Base-by-base conservation (phyloP, 1,139 yeast species). In the Pichia sp. region DNA sequence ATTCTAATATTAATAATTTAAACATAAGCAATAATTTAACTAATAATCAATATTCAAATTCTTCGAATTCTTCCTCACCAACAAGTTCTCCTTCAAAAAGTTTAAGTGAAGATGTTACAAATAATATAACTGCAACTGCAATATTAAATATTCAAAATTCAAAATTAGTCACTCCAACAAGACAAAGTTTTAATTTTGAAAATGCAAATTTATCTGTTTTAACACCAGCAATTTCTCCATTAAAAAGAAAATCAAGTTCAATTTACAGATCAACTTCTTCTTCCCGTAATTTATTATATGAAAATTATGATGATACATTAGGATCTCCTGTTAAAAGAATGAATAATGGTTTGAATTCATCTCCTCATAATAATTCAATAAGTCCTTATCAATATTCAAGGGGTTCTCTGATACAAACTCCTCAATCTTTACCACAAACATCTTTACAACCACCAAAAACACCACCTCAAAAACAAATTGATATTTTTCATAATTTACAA, bases 261-360 rank as follows among this genome's bases (percentile, higher is more conserved):
- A 43, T 46, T 25, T 41, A 43, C 20, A 45, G 47, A 36, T 42
- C 48, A 9, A 35, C 42, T 2, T 28, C 39, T 29, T 41, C 46
- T 3, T 42, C 46, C 6, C 41, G 43, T 27, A 32, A 37, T 9
- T 33, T 42, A 7, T 22, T 43, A 8, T 45, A 40, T 25, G 48
- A 42, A 30, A 30, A 38, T 25, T 28, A 12, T n/a, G 42, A 45
- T 24, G 51, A 48, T 32, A 33, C 33, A 10, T 12, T 46, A 3
- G 48, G 54, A 4, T 58, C 64, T 6, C 65, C 65, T 1, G 47
- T 52, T 4, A 61, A 61, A 40, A 53, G 58, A 31, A 44, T 51
- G 10, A 56, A 59, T 26, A 50, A 49, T 39, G 51, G 49, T 27
- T 60, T 62, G 2, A 59, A 61, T 11, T 58, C 63, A 1, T 63